Conservation (phyloP, 805 yeast genomes). For the Schwanniomyces vanrijiae region DNA sequence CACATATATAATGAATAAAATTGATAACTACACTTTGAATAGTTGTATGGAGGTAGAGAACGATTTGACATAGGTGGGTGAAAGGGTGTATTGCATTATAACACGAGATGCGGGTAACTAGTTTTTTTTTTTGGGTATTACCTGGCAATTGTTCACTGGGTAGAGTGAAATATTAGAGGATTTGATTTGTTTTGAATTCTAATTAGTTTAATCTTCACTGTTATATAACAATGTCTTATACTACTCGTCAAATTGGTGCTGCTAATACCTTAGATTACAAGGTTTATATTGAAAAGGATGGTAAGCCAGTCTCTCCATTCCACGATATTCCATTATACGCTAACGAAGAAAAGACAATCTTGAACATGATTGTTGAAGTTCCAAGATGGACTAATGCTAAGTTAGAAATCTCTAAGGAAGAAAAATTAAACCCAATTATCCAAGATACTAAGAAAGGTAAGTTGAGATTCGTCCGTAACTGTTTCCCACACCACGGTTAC, state of each 20-base stretch:
- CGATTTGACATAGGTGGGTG: not conserved
- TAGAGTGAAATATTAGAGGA: not conserved
- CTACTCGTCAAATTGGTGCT: slow-evolving; percentile 93
- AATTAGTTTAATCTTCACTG: not conserved
- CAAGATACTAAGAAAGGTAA: slow-evolving; percentile 98
- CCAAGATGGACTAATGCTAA: slow-evolving; percentile 99
- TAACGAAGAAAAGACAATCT: slow-evolving; percentile 83
- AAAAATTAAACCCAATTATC: slow-evolving; percentile 83
- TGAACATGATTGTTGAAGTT: slow-evolving; percentile 86
- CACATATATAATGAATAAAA: slow-evolving; percentile 8
- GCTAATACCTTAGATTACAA: slow-evolving; percentile 93
- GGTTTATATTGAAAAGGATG: slow-evolving; percentile 88
- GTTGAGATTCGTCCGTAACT: slow-evolving; percentile 92
- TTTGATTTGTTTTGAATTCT: not conserved
- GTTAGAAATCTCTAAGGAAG: slow-evolving; percentile 88
- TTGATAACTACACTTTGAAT: not conserved
- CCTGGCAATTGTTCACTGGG: not conserved
- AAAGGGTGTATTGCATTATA: slow-evolving; percentile 2
- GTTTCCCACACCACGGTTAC: slow-evolving; percentile 98
- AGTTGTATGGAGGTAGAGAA: not conserved
- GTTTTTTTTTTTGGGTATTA: not conserved
- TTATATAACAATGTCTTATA: slow-evolving; percentile 58
- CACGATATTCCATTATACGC: slow-evolving; percentile 80
- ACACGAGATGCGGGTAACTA: slow-evolving; percentile 6
- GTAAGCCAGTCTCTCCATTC: slow-evolving; percentile 93